phyloP scores from a whole-genome alignment of 2,329 filamentous ascomycete species.

The Onygenales sp. region DNA sequence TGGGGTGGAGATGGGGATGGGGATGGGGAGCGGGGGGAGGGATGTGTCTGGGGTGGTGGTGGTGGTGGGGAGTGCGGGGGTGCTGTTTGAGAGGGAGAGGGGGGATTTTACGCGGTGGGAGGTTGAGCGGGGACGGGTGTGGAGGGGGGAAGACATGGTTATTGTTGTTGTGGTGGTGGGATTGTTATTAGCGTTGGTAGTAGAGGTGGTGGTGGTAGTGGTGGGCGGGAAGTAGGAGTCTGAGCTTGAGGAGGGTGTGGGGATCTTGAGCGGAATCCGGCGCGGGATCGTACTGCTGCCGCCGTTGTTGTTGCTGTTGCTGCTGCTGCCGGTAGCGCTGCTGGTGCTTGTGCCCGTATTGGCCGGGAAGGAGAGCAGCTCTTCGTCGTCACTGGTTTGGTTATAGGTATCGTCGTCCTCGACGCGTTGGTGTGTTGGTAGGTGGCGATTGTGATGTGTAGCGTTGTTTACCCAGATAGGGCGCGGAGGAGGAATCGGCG shows the following conservation, averaged over 20 bases:
- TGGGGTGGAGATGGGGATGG: slow-evolving; percentile 23
- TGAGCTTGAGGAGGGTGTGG: slow-evolving; percentile 46
- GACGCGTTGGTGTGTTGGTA: slow-evolving; percentile 1
- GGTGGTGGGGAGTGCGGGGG: not conserved
- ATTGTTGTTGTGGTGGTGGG: slow-evolving; percentile 14
- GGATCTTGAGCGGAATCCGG: slow-evolving; percentile 17
- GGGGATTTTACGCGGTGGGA: slow-evolving; percentile 23
- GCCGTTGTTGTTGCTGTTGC: slow-evolving; percentile 5
- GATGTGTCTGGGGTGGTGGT: not conserved
- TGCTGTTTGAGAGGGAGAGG: slow-evolving; percentile 17
- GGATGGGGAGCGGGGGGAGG: not conserved
- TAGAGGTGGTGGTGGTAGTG: not conserved
- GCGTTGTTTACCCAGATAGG: slow-evolving; percentile 8
- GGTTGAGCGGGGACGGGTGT: slow-evolving; percentile 21
- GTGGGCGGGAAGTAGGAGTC: slow-evolving; percentile 51
- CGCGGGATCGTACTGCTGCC: slow-evolving; percentile 4
- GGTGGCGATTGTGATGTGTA: not conserved
- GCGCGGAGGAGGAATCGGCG: slow-evolving; percentile 5
- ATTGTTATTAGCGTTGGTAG: slow-evolving; percentile 25
- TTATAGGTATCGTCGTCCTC: slow-evolving; percentile 34
- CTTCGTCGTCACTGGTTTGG: slow-evolving; percentile 55
- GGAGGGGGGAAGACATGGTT: slow-evolving; percentile 11
- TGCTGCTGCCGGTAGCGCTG: slow-evolving; percentile 3
- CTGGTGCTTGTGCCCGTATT: not conserved
- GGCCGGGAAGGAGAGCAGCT: slow-evolving; percentile 56